phyloP scores from a whole-genome alignment of 2,329 filamentous ascomycete species.

The Phialemonium atrogriseum region DNA sequence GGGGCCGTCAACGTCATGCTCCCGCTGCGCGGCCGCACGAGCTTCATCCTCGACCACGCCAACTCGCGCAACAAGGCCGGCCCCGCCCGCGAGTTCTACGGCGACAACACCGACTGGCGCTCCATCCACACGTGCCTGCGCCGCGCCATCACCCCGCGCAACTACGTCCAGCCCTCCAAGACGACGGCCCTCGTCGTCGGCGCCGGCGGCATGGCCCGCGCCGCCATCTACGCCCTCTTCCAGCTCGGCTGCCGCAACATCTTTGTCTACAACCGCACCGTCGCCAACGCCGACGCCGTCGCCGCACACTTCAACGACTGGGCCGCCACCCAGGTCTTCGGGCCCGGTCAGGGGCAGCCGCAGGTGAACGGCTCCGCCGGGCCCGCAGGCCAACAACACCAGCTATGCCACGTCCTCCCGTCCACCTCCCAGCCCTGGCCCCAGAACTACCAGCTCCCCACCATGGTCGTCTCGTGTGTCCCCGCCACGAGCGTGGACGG shows the following conservation, averaged over 20 bases:
- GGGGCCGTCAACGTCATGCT: conserved; percentile 66
- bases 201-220: conserved; percentile 64
- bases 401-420: conserved; percentile 45
- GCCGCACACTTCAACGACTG: conserved; percentile 59
- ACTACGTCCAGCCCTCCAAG: conserved; percentile 43
- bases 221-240: conserved; percentile 65
- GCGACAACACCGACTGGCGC: conserved; percentile 35
- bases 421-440: conserved; percentile 58
- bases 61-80: conserved; percentile 54
- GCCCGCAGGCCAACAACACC: too few species aligned
- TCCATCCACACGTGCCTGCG: conserved; percentile 48
- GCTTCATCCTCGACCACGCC: conserved; percentile 43
- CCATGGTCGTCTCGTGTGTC: conserved; percentile 65
- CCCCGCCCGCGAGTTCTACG: conserved; percentile 55
- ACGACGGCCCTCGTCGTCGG: conserved; percentile 51
- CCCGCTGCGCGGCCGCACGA: conserved; percentile 48
- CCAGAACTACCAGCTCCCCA: conserved; percentile 50
- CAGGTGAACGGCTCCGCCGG: not conserved
- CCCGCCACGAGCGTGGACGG: conserved; percentile 56
- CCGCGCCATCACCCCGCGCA: conserved; percentile 61
- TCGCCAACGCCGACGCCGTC: conserved; percentile 50
- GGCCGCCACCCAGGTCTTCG: conserved; percentile 23
- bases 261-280: conserved; percentile 62
- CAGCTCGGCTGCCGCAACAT: conserved; percentile 66
- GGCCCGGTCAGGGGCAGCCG: conserved; percentile 10